Evolutionary conservation across 1,284 basidiomycete species (phyloP).

Genomic region (Pseudozyma flocculosa): DNA sequence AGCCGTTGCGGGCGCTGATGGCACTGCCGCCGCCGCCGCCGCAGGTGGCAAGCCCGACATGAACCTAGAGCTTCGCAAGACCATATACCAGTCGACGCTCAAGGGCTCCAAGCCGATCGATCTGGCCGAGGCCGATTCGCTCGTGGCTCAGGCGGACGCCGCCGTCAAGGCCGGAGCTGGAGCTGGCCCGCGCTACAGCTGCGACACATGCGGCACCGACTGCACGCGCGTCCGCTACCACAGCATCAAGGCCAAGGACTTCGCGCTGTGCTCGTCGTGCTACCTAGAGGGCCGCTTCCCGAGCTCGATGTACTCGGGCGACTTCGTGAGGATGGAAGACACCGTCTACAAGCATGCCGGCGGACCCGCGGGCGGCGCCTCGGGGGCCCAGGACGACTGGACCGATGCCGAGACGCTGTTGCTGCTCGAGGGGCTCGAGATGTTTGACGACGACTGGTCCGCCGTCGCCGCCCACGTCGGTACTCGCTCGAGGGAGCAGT

Average conservation of each 20-base stretch:
- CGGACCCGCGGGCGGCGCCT: slow-evolving; percentile 61
- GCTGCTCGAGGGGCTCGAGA: slow-evolving; percentile 90
- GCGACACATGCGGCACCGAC: slow-evolving; percentile 92
- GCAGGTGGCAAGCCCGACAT: slow-evolving; percentile 28
- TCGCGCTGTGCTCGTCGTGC: slow-evolving; percentile 68
- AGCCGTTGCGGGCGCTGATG: neutral
- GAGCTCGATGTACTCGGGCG: slow-evolving; percentile 90
- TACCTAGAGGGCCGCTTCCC: slow-evolving; percentile 97
- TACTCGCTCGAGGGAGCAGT: slow-evolving; percentile 86
- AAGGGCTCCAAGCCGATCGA: slow-evolving; percentile 50
- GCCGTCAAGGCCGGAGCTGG: slow-evolving; percentile 62
- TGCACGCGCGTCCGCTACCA: slow-evolving; percentile 87
- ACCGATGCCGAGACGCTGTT: slow-evolving; percentile 84
- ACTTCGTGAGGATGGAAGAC: slow-evolving; percentile 84
- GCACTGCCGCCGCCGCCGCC: slow-evolving; percentile 72
- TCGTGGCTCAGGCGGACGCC: slow-evolving; percentile 61
- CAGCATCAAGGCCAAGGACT: slow-evolving; percentile 81
- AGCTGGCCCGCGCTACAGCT: slow-evolving; percentile 67
- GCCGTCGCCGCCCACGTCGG: slow-evolving; percentile 88
- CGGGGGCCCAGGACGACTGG: slow-evolving; percentile 73
- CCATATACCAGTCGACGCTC: slow-evolving; percentile 54
- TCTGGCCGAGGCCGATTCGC: slow-evolving; percentile 46
- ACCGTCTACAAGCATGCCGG: slow-evolving; percentile 60
- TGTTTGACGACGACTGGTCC: slow-evolving; percentile 97
- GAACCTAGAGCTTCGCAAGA: slow-evolving; percentile 60